phyloP scores from a whole-genome alignment of 208 protist species.

The Trichomonas vaginalis region DNA sequence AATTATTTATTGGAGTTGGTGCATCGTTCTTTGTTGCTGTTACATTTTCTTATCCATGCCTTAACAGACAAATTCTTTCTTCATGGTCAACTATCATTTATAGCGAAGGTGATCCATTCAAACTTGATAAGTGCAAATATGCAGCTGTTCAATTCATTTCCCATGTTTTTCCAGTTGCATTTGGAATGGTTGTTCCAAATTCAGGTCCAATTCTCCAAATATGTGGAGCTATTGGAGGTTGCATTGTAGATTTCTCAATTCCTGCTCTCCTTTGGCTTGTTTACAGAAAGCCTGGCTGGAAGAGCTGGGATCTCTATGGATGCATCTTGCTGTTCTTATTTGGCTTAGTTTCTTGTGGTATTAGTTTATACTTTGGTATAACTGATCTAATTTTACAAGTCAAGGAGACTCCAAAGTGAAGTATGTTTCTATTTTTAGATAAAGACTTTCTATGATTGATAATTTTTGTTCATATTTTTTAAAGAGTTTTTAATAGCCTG shows the following conservation, averaged over 20 bases:
- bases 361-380: background rate
- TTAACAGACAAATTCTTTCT: background rate
- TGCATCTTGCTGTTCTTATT: background rate
- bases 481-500: too few relatives aligned
- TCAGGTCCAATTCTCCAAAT: background rate
- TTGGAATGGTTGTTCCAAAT: background rate
- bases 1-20: background rate
- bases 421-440: too few relatives aligned
- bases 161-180: background rate
- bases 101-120: background rate
- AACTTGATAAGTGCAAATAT: background rate
- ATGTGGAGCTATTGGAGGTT: background rate
- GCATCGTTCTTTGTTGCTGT: background rate
- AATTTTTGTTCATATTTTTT: too few relatives aligned
- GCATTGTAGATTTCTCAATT: background rate
- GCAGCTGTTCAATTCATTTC: background rate
- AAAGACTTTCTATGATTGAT: too few relatives aligned
- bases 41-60: background rate
- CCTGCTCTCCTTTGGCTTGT: background rate
- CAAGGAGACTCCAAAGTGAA: too few relatives aligned
- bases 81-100: background rate
- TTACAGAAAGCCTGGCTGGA: too few relatives aligned
- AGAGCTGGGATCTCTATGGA: too few relatives aligned
- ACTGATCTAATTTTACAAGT: background rate
- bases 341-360: background rate